These are phyloP conservation scores for Pueraria montana DNA, from an alignment of 306 rosid genomes.

Conservation along the genomic window DNA sequence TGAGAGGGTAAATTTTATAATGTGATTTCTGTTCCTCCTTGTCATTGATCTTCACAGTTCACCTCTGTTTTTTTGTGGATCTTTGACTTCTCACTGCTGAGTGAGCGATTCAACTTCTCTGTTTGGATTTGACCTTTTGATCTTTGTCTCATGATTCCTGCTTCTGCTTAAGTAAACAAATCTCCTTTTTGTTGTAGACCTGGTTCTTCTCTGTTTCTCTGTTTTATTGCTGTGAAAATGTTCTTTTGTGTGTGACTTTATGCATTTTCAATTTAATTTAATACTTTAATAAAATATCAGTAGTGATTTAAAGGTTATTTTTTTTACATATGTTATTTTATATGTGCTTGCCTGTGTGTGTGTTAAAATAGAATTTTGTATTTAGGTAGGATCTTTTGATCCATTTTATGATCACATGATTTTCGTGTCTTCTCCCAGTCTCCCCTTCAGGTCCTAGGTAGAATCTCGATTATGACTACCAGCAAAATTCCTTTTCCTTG, in stretches of 20 bases:
- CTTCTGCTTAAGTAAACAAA: neutral
- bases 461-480: too few species aligned
- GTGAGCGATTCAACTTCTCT: slow-evolving; percentile 3
- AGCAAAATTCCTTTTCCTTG: neutral
- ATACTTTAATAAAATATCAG: neutral
- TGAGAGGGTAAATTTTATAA: neutral
- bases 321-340: neutral
- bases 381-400: too few species aligned
- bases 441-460: too few species aligned
- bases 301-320: neutral
- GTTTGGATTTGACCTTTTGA: neutral
- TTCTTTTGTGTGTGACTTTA: neutral
- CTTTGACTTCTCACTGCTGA: neutral
- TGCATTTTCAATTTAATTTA: neutral
- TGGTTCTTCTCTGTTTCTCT: neutral
- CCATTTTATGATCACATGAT: too few species aligned
- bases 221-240: neutral
- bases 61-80: neutral
- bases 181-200: neutral
- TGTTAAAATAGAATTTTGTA: neutral
- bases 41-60: neutral
- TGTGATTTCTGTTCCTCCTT: neutral
- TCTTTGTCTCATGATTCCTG: neutral
- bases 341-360: neutral
- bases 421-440: too few species aligned